Evolutionary conservation across 345 rosid genomes (phyloP).

Genomic region (Syzygium aqueum): DNA sequence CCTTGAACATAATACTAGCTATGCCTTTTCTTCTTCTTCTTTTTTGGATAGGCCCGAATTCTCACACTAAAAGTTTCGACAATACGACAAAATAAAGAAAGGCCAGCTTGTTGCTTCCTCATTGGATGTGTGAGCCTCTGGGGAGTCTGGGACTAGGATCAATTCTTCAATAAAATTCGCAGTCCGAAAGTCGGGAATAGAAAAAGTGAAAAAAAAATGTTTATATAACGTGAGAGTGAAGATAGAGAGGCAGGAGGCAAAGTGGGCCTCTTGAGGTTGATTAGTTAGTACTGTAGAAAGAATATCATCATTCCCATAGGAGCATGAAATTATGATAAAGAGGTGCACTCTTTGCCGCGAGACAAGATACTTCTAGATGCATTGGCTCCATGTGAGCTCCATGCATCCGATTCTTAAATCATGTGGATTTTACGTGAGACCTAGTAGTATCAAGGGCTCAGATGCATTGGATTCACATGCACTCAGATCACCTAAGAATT

Average conservation of each 20-base stretch:
- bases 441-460: neutral
- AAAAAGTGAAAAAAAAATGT: neutral
- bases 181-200: neutral
- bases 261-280: neutral
- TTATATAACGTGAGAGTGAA: neutral
- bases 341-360: neutral
- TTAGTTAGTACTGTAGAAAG: neutral
- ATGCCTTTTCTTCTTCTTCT: neutral
- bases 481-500: neutral
- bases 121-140: neutral
- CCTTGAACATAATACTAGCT: neutral
- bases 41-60: neutral
- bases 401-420: neutral
- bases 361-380: neutral
- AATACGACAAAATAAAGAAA: neutral
- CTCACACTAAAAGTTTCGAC: neutral
- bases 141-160: neutral
- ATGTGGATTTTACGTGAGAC: neutral
- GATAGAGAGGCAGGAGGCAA: neutral
- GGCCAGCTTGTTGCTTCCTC: neutral
- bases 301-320: neutral
- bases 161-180: neutral
- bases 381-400: neutral
- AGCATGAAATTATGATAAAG: neutral
- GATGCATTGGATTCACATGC: neutral